Percentiles rank a stretch among this genome's conserved stretches.
Evolutionary conservation across 2,329 filamentous ascomycete species (phyloP).

Genomic region (Xylaria sp.): DNA sequence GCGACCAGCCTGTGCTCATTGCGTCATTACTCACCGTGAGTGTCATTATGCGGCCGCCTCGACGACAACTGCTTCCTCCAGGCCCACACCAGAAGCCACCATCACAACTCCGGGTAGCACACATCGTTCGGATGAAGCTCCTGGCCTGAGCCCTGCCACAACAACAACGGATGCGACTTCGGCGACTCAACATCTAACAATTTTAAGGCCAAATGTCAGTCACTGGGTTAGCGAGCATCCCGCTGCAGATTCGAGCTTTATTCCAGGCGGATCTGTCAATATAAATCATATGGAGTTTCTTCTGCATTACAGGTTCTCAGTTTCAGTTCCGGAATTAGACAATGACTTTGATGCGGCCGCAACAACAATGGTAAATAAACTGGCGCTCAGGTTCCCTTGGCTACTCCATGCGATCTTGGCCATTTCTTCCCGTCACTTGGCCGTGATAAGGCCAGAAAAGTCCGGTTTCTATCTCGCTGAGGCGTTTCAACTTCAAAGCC

Average conservation of each 20-base stretch:
- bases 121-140: background rate
- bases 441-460: constrained; percentile 43
- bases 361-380: constrained; percentile 39
- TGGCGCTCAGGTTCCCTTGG: constrained; percentile 47
- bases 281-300: constrained; percentile 51
- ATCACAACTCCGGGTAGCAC: constrained; percentile 2
- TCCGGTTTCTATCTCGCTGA: constrained; percentile 41
- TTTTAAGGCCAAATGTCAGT: constrained; percentile 1
- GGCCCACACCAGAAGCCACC: constrained; percentile 18
- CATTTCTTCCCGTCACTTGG: constrained; percentile 51
- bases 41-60: constrained; percentile 41
- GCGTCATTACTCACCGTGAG: constrained; percentile 44
- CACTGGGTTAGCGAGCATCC: constrained; percentile 4
- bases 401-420: constrained; percentile 52
- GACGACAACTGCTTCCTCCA: background rate
- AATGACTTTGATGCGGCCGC: constrained; percentile 32
- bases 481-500: constrained; percentile 49
- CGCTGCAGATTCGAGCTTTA: background rate
- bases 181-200: background rate
- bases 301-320: constrained; percentile 47
- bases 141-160: background rate
- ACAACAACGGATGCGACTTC: background rate
- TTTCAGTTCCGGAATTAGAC: constrained; percentile 40
- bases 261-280: constrained; percentile 44
- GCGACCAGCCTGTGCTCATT: constrained; percentile 46